phyloP scores from a whole-genome alignment of 441 rosid genomes.

The Gossypium gossypioides region DNA sequence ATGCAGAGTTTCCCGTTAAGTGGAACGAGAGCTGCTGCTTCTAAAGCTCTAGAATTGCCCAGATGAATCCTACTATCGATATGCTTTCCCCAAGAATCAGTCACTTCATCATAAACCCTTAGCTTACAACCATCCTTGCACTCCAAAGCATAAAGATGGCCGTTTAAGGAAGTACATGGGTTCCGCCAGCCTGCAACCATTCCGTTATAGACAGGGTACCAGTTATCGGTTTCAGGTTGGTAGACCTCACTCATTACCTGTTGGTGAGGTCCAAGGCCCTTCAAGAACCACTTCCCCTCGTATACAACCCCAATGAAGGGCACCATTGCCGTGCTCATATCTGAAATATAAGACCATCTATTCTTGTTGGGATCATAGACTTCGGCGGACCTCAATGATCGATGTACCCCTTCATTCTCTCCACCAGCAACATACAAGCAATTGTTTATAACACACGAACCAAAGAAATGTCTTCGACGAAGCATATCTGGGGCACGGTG shows the following conservation, averaged over 20 bases:
- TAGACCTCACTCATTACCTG: conserved; percentile 46
- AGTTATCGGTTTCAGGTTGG: conserved; percentile 35
- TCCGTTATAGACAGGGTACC: conserved; percentile 40
- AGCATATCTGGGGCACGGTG: conserved; percentile 53
- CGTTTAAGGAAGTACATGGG: conserved; percentile 35
- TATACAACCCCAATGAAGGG: conserved; percentile 49
- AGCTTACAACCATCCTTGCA: conserved; percentile 49
- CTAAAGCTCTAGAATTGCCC: conserved; percentile 41
- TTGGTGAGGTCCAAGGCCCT: conserved; percentile 42
- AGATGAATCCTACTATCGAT: conserved; percentile 43
- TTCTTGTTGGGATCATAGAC: conserved; percentile 51
- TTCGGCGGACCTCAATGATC: conserved; percentile 41
- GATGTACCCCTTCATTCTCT: conserved; percentile 41
- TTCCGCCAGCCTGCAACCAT: conserved; percentile 52
- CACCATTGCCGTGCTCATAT: conserved; percentile 47
- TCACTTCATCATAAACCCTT: conserved; percentile 36
- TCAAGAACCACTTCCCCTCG: conserved; percentile 40
- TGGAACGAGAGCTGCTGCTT: conserved; percentile 46
- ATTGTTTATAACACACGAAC: conserved; percentile 50
- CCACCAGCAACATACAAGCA: conserved; percentile 54
- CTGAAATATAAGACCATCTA: conserved; percentile 44
- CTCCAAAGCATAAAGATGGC: conserved; percentile 41
- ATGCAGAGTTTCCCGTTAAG: conserved; percentile 42
- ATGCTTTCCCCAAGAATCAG: conserved; percentile 41
- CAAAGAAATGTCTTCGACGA: conserved; percentile 41